Conservation (phyloP, 768 basidiomycete genomes). For the Lactarius indigo region DNA sequence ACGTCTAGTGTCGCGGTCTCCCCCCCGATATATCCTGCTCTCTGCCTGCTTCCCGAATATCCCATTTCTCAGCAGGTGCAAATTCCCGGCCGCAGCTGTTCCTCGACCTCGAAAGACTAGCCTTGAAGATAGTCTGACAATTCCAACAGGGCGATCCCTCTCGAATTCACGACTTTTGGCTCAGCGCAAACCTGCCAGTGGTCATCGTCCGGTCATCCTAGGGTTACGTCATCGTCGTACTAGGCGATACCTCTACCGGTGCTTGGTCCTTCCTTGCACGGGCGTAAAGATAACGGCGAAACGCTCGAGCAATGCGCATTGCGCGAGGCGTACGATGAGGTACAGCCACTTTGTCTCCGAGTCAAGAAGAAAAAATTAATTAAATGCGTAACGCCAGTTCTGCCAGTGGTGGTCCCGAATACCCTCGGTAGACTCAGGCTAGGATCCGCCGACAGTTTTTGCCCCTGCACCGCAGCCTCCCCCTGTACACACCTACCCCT, state of each 20-base stretch:
- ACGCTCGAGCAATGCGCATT: conserved; percentile 55
- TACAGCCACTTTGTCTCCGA: conserved; percentile 25
- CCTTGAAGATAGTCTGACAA: conserved; percentile 33
- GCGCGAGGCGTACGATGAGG: conserved; percentile 68
- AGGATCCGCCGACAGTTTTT: conserved; percentile 48
- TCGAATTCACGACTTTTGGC: conserved; percentile 49
- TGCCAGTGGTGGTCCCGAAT: conserved; percentile 33
- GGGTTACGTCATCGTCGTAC: conserved; percentile 50
- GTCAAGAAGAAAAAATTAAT: background rate
- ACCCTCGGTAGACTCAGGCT: conserved; percentile 24
- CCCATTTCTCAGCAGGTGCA: background rate
- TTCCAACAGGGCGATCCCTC: conserved; percentile 47
- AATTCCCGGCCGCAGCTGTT: background rate
- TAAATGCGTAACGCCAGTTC: background rate
- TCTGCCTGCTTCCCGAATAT: background rate
- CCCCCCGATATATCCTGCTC: background rate
- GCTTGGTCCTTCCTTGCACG: conserved; percentile 57
- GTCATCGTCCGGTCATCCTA: conserved; percentile 60
- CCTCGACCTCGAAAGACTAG: no score
- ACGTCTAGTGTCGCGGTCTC: background rate
- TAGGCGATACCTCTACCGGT: conserved; percentile 28
- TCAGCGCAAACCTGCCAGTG: conserved; percentile 63
- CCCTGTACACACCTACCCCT: conserved; percentile 41
- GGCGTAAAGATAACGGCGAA: conserved; percentile 66
- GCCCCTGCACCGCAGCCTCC: conserved; percentile 40